Base-by-base conservation (phyloP, 345 rosid genomes). In the Salix brachista region DNA sequence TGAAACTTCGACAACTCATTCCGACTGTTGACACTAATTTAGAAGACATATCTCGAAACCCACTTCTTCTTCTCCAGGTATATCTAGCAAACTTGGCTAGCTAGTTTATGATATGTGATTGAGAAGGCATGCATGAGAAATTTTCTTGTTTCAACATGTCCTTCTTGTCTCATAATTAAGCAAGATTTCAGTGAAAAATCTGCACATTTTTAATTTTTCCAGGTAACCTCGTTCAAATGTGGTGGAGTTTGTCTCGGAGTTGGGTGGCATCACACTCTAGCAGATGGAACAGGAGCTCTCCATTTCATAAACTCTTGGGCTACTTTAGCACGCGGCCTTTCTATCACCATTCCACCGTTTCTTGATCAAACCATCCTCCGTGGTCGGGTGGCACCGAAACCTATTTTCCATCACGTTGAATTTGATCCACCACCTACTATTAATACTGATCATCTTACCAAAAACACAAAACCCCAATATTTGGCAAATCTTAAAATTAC, bases 241-340 rank as follows among this genome's bases (percentile, higher is more conserved):
- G 80, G 80, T 0, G 74, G 74, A 14, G 74, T 80, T 18, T 76
- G 70, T 8, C 70, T 80, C 10, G 77, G 77, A 58, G 3, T 68
- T 6, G 65, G 64, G 4, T 54, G 56, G 19, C 80, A 72, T 36
- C 80, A 80, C 14, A 25, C 1, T 4, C 26, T 80, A 1, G 42
- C 56, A 4, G 83, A 80, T 19, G 83, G 58, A 1, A 2, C 16
- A 5, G 66, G 74, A 1, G 32, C 32, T 1, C 0, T 19, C 64
- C 37, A 41, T 17, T 77, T 81, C 54, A 3, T 77, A 37, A 58
- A 39, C 16, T 1, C 72, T 2, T 70, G 84, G 84, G 7, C 72
- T 2, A 26, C 56, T 2, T 10, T 70, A 46, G 54, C 78, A 0
- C 69, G 72, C 0, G 78, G 67, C 12, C 65, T 66, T 23, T 44